Evolutionary conservation across 2,329 filamentous ascomycete species (phyloP).

Genomic region (Blumeriella jaapii): DNA sequence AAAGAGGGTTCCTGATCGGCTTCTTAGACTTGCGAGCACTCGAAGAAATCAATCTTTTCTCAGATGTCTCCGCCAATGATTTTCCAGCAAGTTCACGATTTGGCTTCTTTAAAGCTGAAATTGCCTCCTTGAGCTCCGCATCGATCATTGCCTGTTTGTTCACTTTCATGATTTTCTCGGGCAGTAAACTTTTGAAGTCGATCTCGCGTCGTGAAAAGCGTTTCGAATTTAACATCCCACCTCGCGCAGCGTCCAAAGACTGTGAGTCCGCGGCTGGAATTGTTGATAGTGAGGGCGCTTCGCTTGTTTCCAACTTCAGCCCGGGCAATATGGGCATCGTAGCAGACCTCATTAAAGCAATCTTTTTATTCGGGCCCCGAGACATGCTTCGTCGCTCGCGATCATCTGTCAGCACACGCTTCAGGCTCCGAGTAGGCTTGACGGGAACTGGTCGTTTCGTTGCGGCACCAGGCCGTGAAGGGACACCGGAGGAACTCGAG

Average conservation of each 20-base stretch:
- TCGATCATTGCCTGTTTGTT: slow-evolving; percentile 57
- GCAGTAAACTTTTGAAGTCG: slow-evolving; percentile 40
- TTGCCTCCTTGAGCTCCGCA: slow-evolving; percentile 61
- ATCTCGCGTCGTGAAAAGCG: slow-evolving; percentile 40
- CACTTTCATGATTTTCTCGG: slow-evolving; percentile 43
- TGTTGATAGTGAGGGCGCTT: slow-evolving; percentile 40
- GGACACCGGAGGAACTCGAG: slow-evolving; percentile 30
- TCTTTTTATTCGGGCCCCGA: slow-evolving; percentile 43
- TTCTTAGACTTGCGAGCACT: slow-evolving; percentile 40
- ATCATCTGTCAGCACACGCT: slow-evolving; percentile 51
- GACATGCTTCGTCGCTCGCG: slow-evolving; percentile 41
- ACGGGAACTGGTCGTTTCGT: slow-evolving; percentile 36
- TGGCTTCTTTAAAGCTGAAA: slow-evolving; percentile 61
- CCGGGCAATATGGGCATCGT: slow-evolving; percentile 48
- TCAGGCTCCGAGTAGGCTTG: slow-evolving; percentile 41
- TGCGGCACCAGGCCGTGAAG: slow-evolving; percentile 40
- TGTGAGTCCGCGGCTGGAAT: slow-evolving; percentile 35
- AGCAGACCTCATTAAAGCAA: slow-evolving; percentile 56
- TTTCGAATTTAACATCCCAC: slow-evolving; percentile 29
- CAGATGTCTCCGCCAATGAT: slow-evolving; percentile 53
- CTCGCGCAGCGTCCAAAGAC: slow-evolving; percentile 28
- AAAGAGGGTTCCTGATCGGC: slow-evolving; percentile 29
- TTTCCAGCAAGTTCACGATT: slow-evolving; percentile 61
- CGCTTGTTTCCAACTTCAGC: slow-evolving; percentile 59
- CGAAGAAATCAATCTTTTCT: slow-evolving; percentile 40